Conservation (phyloP, 441 rosid genomes). For the Gossypium aridum region DNA sequence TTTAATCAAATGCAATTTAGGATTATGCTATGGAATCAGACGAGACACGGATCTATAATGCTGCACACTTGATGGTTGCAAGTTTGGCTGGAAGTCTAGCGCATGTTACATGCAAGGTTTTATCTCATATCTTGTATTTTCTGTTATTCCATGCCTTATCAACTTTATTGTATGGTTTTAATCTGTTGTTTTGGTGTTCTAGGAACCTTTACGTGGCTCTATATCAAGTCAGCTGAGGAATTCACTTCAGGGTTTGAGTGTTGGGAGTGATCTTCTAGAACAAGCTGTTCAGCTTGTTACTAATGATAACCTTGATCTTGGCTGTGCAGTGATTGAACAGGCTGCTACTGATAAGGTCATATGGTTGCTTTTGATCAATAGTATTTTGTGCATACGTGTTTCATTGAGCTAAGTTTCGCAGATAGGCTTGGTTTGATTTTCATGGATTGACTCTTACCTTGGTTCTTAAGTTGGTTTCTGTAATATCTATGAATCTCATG, state of each 20-base stretch:
- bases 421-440: not conserved
- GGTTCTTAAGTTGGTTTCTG: not conserved
- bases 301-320: conserved; percentile 98
- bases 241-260: conserved; percentile 65
- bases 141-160: not conserved
- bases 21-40: conserved; percentile 94
- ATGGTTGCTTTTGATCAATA: not conserved
- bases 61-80: conserved; percentile 98
- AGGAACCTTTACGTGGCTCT: conserved; percentile 94
- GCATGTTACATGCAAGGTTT: conserved; percentile 96
- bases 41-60: conserved; percentile 84
- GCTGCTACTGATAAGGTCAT: conserved; percentile 96
- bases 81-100: conserved; percentile 98
- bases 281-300: conserved; percentile 95
- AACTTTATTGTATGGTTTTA: conserved; percentile 8
- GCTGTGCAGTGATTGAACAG: conserved; percentile 96
- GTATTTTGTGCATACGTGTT: not conserved
- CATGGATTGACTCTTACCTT: not conserved
- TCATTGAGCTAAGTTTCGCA: not conserved
- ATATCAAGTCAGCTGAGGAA: conserved; percentile 84
- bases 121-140: conserved; percentile 3
- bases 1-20: conserved; percentile 28
- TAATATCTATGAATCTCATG: not conserved
- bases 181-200: conserved; percentile 19
- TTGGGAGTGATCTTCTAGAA: conserved; percentile 64